Conservation (phyloP, 2,329 filamentous ascomycete species). For the Phyllosticta citribraziliensis region DNA sequence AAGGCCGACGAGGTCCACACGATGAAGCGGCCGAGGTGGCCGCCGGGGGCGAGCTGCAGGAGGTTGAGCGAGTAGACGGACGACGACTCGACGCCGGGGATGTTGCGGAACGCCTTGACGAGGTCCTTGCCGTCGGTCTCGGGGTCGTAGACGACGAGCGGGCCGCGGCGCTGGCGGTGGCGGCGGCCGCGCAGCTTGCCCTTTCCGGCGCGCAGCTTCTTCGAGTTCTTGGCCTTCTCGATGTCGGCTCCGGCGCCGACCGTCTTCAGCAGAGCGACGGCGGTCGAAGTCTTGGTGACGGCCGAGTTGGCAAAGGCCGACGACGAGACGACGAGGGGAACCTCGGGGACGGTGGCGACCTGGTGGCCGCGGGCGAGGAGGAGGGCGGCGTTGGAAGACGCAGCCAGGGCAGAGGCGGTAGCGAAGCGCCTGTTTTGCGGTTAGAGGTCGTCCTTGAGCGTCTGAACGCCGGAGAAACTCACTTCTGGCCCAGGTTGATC, state of each 20-base stretch:
- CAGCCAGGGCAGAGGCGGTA: slow-evolving; percentile 92
- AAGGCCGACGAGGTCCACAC: slow-evolving; percentile 98
- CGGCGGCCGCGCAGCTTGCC: slow-evolving; percentile 96
- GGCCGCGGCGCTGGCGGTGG: slow-evolving; percentile 94
- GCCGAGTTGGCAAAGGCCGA: slow-evolving; percentile 72
- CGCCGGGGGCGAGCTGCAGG: slow-evolving; percentile 96
- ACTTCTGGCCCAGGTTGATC: slow-evolving; percentile 99
- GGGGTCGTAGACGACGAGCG: slow-evolving; percentile 95
- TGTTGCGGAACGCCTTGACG: slow-evolving; percentile 93
- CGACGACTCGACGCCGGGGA: slow-evolving; percentile 93
- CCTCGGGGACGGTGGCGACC: slow-evolving; percentile 84
- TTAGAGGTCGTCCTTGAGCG: slow-evolving; percentile 10
- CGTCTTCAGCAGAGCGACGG: slow-evolving; percentile 77
- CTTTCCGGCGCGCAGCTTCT: slow-evolving; percentile 97
- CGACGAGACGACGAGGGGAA: slow-evolving; percentile 92
- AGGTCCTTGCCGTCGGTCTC: slow-evolving; percentile 93
- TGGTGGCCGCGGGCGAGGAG: slow-evolving; percentile 96
- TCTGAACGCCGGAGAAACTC: slow-evolving; percentile 25
- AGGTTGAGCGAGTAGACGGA: slow-evolving; percentile 93
- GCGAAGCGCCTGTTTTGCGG: slow-evolving; percentile 68
- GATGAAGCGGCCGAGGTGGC: slow-evolving; percentile 97
- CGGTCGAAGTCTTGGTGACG: slow-evolving; percentile 79
- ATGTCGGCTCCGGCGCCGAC: slow-evolving; percentile 85
- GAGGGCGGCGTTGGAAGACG: slow-evolving; percentile 88
- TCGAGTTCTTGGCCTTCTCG: slow-evolving; percentile 90